Base-by-base conservation (phyloP, 1,284 basidiomycete genomes). In the Puccinia coronata region DNA sequence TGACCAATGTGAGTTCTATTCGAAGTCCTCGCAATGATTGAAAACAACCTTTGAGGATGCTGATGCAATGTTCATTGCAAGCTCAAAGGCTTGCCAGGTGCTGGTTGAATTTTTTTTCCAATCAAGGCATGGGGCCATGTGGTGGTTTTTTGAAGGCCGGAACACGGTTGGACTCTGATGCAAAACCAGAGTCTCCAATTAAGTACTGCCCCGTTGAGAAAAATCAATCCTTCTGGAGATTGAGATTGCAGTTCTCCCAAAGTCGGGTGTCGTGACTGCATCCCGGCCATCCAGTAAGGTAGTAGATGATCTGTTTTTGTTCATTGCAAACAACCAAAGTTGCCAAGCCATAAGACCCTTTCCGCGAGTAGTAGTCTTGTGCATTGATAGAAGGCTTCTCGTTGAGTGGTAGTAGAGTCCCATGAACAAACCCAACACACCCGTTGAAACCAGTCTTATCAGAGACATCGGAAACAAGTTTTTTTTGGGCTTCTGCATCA, bases 251-350 rank as follows among this genome's bases (percentile, higher is more conserved):
- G 25, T 65, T 65, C 18, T 65, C 61, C 61, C 6, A 18, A 20
- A 65, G 61, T 3, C 39, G 34, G 9, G 61, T 65, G n/a, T 67
- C 65, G 47, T 67, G 65, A 20, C 31, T 34, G 23, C 31, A 51
- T n/a, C n/a, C 65, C 16, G 70, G 70, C 70, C 70, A 72, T 34
- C 70, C 70, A 9, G 70, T 72, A 11, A 72, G 51, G 34, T 47
- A 51, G 70, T 28, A 49, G 18, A 55, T 51, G 47, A 72, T 53
- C 8, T 34, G 5, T 23, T 72, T 72, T 16, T 72, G 6, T n/a
- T 14, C n/a, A 34, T 53, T 39, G 34, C 47, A 72, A 34, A 72
- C 70, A 53, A 72, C 25, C 9, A 51, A 31, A 8, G 70, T 39
- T 12, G n/a, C 51, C n/a, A 72, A 39, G 16, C 47, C 43, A 20